Conservation (phyloP, 2,329 filamentous ascomycete genomes). For the Aaosphaeria pasadenensis region DNA sequence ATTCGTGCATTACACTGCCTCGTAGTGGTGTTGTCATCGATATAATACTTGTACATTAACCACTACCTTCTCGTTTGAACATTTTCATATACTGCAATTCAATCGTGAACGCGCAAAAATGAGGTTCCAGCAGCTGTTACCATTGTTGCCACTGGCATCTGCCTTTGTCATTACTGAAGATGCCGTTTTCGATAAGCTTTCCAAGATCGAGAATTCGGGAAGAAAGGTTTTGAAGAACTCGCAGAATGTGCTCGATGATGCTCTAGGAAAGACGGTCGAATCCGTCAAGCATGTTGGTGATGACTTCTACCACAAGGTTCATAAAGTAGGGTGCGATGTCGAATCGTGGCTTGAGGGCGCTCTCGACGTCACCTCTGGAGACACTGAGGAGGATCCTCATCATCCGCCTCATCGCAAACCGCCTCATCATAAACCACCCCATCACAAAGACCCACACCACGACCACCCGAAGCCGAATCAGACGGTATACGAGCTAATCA, state of each 20-base stretch:
- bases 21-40: constrained; percentile 32
- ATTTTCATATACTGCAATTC: constrained; percentile 1
- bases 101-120: constrained; percentile 33
- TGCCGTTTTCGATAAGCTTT: constrained; percentile 40
- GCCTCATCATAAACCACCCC: constrained; percentile 22
- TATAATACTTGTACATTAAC: constrained; percentile 1
- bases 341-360: constrained; percentile 46
- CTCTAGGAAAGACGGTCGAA: constrained; percentile 40
- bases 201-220: constrained; percentile 19
- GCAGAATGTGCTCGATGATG: constrained; percentile 44
- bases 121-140: constrained; percentile 49
- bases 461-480: constrained; percentile 54
- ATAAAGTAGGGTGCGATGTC: constrained; percentile 45
- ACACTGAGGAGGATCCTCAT: constrained; percentile 33
- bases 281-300: constrained; percentile 25
- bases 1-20: constrained; percentile 11
- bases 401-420: constrained; percentile 26
- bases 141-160: constrained; percentile 48
- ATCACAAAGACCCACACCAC: constrained; percentile 37
- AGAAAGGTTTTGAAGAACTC: constrained; percentile 24
- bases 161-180: constrained; percentile 55
- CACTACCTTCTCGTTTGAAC: constrained; percentile 4
- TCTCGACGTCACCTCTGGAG: constrained; percentile 31
- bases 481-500: constrained; percentile 79
- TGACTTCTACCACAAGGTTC: constrained; percentile 39